These are phyloP conservation scores for Aechmea fasciata DNA, from an alignment of 176 grass and related monocot species.

Conservation along the genomic window DNA sequence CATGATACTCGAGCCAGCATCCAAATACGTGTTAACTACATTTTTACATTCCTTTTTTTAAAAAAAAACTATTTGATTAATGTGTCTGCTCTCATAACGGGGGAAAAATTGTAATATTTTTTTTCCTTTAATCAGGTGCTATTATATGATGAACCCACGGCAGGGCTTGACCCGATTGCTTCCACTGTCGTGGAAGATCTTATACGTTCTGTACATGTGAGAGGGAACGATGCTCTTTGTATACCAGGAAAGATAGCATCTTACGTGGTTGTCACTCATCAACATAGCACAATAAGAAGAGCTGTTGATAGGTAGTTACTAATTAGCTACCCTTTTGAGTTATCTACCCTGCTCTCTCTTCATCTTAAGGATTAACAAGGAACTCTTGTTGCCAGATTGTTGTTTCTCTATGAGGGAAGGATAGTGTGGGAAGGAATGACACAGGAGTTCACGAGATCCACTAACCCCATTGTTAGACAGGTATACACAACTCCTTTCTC, in stretches of 20 bases:
- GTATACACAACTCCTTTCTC: slow-evolving; percentile 23
- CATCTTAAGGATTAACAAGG: not conserved
- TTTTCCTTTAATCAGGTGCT: slow-evolving; percentile 44
- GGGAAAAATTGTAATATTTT: not conserved
- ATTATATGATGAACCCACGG: slow-evolving; percentile 93
- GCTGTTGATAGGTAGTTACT: slow-evolving; percentile 75
- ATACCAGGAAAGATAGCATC: slow-evolving; percentile 82
- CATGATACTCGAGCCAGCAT: too few species aligned
- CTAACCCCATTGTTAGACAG: slow-evolving; percentile 86
- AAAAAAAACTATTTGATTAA: too few species aligned
- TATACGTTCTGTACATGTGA: slow-evolving; percentile 75
- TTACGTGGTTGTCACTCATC: slow-evolving; percentile 88
- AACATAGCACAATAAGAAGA: slow-evolving; percentile 94
- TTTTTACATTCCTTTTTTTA: slow-evolving; percentile 1
- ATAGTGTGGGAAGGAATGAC: slow-evolving; percentile 99
- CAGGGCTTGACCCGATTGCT: slow-evolving; percentile 92
- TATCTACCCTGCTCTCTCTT: not conserved
- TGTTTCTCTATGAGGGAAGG: slow-evolving; percentile 85
- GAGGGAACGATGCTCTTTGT: slow-evolving; percentile 45
- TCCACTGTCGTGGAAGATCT: slow-evolving; percentile 98
- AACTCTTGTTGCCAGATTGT: slow-evolving; percentile 43
- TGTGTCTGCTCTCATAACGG: too few species aligned
- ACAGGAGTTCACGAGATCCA: slow-evolving; percentile 59
- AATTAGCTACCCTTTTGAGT: not conserved
- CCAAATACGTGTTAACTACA: too few species aligned